phyloP scores from a whole-genome alignment of 2,329 filamentous ascomycete species.

The Grosmannia penicillata region DNA sequence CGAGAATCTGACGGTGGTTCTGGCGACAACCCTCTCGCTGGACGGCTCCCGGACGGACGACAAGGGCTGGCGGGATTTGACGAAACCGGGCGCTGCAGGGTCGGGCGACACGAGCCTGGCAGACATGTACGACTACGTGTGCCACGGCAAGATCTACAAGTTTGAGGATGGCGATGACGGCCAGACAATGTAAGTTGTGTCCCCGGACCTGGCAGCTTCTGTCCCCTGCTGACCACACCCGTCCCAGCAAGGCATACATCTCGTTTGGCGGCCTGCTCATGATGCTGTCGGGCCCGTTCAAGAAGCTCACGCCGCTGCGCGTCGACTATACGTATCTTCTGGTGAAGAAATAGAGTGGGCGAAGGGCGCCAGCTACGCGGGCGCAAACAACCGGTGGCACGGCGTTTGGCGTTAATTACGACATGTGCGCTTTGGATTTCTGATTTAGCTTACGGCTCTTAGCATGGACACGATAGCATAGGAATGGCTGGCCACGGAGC shows the following conservation, averaged over 20 bases:
- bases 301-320: conserved; percentile 80
- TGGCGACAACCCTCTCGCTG: conserved; percentile 73
- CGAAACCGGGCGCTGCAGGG: conserved; percentile 25
- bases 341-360: conserved; percentile 62
- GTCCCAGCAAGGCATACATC: conserved; percentile 70
- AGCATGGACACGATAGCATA: too few relatives aligned
- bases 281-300: conserved; percentile 84
- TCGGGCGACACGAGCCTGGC: conserved; percentile 44
- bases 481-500: too few relatives aligned
- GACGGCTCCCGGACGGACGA: conserved; percentile 69
- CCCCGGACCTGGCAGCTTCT: too few relatives aligned
- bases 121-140: conserved; percentile 78
- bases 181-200: conserved; percentile 74
- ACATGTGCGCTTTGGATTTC: not conserved
- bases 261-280: conserved; percentile 89
- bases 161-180: conserved; percentile 69
- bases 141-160: conserved; percentile 76
- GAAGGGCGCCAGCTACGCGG: too few relatives aligned
- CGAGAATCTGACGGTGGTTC: conserved; percentile 64
- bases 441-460: too few relatives aligned
- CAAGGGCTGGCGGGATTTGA: conserved; percentile 69
- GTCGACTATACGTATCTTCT: conserved; percentile 92
- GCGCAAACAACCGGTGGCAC: not conserved
- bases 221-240: not conserved
- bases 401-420: not conserved